phyloP scores from a whole-genome alignment of 2,329 filamentous ascomycete species.

The Esteya vermicola region DNA sequence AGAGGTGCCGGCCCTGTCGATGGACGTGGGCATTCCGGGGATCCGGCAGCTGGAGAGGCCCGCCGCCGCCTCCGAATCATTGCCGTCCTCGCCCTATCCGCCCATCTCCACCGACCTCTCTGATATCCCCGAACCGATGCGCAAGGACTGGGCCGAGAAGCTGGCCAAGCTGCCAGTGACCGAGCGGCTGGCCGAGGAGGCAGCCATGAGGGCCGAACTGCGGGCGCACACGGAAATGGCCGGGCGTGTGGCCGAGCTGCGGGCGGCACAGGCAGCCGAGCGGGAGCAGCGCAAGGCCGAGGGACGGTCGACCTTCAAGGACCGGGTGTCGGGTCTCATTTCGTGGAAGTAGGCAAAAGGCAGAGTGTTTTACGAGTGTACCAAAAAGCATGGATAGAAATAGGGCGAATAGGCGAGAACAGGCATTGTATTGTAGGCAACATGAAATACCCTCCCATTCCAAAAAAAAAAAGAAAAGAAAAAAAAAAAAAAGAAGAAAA shows the following conservation, averaged over 20 bases:
- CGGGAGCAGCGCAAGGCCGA: constrained; percentile 41
- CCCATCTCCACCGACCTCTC: constrained; percentile 4
- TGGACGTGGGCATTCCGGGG: constrained; percentile 29
- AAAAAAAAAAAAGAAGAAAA: not conserved
- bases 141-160: constrained; percentile 36
- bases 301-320: constrained; percentile 31
- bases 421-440: too few relatives aligned
- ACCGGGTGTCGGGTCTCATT: constrained; percentile 22
- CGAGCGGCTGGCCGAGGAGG: constrained; percentile 48
- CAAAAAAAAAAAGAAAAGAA: not conserved
- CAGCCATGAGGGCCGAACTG: constrained; percentile 47
- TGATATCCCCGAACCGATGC: constrained; percentile 30
- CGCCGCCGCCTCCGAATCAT: constrained; percentile 28
- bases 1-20: constrained; percentile 29
- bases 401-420: too few relatives aligned
- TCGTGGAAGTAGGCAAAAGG: constrained; percentile 2
- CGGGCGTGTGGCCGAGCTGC: constrained; percentile 36
- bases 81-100: constrained; percentile 2
- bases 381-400: too few relatives aligned
- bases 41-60: not conserved
- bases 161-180: constrained; percentile 42
- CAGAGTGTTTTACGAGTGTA: too few relatives aligned
- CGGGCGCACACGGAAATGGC: constrained; percentile 47
- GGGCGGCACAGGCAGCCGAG: constrained; percentile 39
- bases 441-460: too few relatives aligned